These are phyloP conservation scores for Yamadazyma tumulicola DNA, from an alignment of 805 yeast genomes.

Conservation along the genomic window DNA sequence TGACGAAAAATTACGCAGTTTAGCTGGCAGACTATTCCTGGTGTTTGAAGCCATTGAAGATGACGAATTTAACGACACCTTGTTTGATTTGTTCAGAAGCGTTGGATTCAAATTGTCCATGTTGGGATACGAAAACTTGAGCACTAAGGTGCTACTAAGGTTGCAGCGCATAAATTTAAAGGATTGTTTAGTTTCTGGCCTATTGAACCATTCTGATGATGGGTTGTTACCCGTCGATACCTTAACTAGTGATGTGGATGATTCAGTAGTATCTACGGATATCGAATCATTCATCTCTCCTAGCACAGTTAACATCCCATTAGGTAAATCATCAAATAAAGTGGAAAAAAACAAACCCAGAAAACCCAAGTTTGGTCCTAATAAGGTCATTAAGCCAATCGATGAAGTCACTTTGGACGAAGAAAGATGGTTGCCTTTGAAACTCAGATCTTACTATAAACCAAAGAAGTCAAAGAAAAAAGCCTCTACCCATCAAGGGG, in stretches of 20 bases:
- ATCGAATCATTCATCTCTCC: slow-evolving; percentile 25
- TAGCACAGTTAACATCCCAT: not conserved
- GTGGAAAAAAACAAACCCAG: slow-evolving; percentile 23
- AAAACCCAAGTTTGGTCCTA: slow-evolving; percentile 25
- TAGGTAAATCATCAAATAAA: slow-evolving; percentile 8
- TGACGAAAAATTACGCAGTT: slow-evolving; percentile 23
- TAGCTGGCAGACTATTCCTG: slow-evolving; percentile 15
- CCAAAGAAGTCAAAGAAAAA: slow-evolving; percentile 63
- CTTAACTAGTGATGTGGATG: slow-evolving; percentile 16
- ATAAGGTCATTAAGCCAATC: slow-evolving; percentile 24
- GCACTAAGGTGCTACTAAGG: slow-evolving; percentile 18
- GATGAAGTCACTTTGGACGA: slow-evolving; percentile 31
- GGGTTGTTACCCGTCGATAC: slow-evolving; percentile 21
- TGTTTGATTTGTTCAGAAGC: slow-evolving; percentile 24
- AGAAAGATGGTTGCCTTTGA: slow-evolving; percentile 91
- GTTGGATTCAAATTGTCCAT: slow-evolving; percentile 29
- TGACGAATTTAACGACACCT: slow-evolving; percentile 10
- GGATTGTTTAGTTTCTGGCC: slow-evolving; percentile 22
- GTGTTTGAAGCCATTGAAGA: slow-evolving; percentile 11
- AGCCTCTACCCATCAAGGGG: slow-evolving; percentile 26
- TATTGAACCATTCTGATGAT: slow-evolving; percentile 15
- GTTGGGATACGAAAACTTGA: slow-evolving; percentile 11
- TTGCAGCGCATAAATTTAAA: slow-evolving; percentile 17
- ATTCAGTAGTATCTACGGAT: slow-evolving; percentile 29
- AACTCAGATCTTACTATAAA: slow-evolving; percentile 78